Base-by-base conservation (phyloP, 108 stramenopile genomes). In the Cyclostephanos tholiformis region DNA sequence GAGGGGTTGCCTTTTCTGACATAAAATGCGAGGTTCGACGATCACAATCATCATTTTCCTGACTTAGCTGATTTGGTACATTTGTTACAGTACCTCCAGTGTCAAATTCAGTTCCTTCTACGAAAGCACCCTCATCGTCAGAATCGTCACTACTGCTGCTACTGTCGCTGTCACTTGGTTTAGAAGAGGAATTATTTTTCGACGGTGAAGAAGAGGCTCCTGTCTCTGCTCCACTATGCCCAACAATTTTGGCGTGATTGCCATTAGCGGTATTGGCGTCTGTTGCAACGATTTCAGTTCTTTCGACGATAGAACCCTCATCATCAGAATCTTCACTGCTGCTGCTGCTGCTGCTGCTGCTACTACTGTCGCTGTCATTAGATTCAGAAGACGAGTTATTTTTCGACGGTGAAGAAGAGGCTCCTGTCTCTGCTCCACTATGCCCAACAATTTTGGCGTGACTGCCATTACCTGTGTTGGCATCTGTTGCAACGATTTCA, bases 61-160 rank as follows among this genome's bases (percentile, higher is more conserved):
- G 41, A 41, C 41, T 41, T 41, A 7, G 3, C 12, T 17, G 44
- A 46, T 13, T 46, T 55, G 53, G 14, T 55, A 55, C 9, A 26
- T 26, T 55, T 27, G 53, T 53, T 20, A 8, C 41, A 41, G 41
- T 46, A 14, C 44, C 44, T 16, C 16, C 44, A 2, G 2, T 46
- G 44, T 16, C 14, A 17, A 41, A 7, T 9, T 46, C 16, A 16
- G 44, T 46, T 46, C 44, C 44, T 46, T 46, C 44, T 0, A 16
- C 44, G 16, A 46, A 16, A 16, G 44, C 14, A 3, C 26, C 23
- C 53, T 55, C 53, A 55, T 55, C 53, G 0, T 55, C 23, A 10
- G 53, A 55, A 13, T 55, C 53, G 25, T 55, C 53, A 20, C 53
- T 55, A 6, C 66, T 67, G 49, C 66, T 67, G 49, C 30, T 35